Conservation (phyloP, 139 green algal species). For the Tetradesmus obliquus region DNA sequence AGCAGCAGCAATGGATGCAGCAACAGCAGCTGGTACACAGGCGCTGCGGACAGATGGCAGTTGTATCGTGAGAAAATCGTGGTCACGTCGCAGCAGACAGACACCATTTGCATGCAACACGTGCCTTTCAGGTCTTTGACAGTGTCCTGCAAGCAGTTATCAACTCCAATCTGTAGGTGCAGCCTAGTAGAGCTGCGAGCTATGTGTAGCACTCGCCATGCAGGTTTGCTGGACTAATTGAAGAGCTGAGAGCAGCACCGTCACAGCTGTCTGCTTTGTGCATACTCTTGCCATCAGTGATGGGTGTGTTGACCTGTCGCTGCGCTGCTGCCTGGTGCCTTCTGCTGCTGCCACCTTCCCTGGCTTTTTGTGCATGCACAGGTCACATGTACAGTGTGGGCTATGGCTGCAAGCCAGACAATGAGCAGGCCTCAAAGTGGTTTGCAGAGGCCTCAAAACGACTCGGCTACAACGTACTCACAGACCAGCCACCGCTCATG, state of each 20-base stretch:
- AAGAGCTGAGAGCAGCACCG: too few relatives aligned
- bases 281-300: too few relatives aligned
- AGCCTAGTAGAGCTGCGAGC: too few relatives aligned
- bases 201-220: too few relatives aligned
- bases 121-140: too few relatives aligned
- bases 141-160: too few relatives aligned
- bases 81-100: too few relatives aligned
- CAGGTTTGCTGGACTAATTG: too few relatives aligned
- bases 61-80: background rate
- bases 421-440: constrained; percentile 30
- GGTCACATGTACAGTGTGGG: constrained; percentile 36
- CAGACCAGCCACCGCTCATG: constrained; percentile 21
- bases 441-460: constrained; percentile 34
- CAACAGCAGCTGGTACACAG: background rate
- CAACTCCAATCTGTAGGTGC: too few relatives aligned
- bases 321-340: background rate
- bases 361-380: background rate
- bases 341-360: background rate
- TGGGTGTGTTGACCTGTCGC: too few relatives aligned
- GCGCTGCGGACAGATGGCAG: background rate
- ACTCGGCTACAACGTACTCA: constrained; percentile 35
- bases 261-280: background rate
- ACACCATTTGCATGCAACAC: too few relatives aligned
- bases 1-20: background rate
- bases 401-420: constrained; percentile 35